These are phyloP conservation scores for Paracoccidioides lutzii DNA, from an alignment of 2,329 filamentous ascomycete species.

Conservation along the genomic window DNA sequence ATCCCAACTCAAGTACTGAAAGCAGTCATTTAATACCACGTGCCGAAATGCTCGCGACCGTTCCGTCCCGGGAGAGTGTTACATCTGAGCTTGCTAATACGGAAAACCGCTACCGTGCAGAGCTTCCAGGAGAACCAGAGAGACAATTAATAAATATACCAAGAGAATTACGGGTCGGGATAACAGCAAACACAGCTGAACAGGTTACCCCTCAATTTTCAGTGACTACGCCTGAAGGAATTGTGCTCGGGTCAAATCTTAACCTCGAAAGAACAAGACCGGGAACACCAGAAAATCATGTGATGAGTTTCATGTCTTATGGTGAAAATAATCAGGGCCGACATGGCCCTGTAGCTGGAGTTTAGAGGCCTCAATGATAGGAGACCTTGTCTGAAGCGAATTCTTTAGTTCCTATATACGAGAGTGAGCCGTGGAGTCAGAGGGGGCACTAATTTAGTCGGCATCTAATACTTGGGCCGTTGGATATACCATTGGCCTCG, in stretches of 20 bases:
- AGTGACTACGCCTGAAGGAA: background rate
- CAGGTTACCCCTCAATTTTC: background rate
- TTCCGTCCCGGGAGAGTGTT: background rate
- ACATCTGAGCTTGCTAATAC: background rate
- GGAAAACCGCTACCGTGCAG: background rate
- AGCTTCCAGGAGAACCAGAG: background rate
- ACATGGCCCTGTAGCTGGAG: too few species aligned
- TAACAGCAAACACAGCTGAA: background rate
- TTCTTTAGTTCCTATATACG: too few species aligned
- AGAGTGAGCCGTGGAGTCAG: too few species aligned
- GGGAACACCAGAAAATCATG: background rate
- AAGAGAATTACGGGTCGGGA: background rate
- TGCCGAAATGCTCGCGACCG: background rate
- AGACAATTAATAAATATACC: background rate
- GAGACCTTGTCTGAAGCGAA: too few species aligned
- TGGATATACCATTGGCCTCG: too few species aligned
- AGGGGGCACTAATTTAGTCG: too few species aligned
- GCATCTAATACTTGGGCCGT: too few species aligned
- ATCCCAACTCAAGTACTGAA: background rate
- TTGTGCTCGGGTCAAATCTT: background rate
- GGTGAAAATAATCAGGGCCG: background rate
- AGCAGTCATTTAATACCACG: background rate
- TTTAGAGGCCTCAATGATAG: too few species aligned
- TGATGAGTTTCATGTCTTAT: constrained; percentile 3
- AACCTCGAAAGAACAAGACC: background rate